Conservation (phyloP, 2,329 filamentous ascomycete genomes). For the Cladophialophora psammophila region DNA sequence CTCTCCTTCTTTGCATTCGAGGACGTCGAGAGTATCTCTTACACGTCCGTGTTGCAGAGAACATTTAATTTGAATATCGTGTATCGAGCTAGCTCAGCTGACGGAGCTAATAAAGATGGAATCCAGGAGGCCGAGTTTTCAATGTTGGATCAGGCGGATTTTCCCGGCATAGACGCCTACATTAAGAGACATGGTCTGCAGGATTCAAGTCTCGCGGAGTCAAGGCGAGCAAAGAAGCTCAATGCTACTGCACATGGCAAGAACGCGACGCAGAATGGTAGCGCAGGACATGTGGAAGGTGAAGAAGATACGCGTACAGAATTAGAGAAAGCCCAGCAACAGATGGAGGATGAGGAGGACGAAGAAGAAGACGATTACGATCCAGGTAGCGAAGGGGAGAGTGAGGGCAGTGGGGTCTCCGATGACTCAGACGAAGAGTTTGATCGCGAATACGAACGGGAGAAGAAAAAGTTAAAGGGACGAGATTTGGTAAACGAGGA, state of each 20-base stretch:
- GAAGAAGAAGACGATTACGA: constrained; percentile 61
- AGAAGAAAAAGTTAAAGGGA: constrained; percentile 43
- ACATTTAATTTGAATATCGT: constrained; percentile 71
- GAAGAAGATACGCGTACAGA: constrained; percentile 62
- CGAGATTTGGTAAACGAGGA: constrained; percentile 51
- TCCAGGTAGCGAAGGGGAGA: constrained; percentile 58
- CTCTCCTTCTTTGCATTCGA: constrained; percentile 68
- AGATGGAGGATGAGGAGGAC: constrained; percentile 53
- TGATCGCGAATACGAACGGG: constrained; percentile 33
- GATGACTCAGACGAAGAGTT: constrained; percentile 49
- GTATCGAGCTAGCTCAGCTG: constrained; percentile 40
- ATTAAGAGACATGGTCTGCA: constrained; percentile 67
- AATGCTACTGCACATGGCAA: constrained; percentile 47
- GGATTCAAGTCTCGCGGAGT: constrained; percentile 68
- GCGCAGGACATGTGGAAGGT: constrained; percentile 40
- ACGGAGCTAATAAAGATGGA: constrained; percentile 42
- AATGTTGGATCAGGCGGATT: constrained; percentile 71
- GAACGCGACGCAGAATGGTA: neutral
- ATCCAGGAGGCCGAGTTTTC: constrained; percentile 67
- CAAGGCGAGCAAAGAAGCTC: constrained; percentile 65
- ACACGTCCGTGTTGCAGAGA: constrained; percentile 69
- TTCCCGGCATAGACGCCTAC: constrained; percentile 67
- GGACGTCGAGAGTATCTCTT: constrained; percentile 65
- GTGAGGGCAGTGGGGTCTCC: constrained; percentile 56
- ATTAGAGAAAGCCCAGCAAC: constrained; percentile 64